phyloP scores from a whole-genome alignment of 139 green algal genomes.

The Dunaliella primolecta region DNA sequence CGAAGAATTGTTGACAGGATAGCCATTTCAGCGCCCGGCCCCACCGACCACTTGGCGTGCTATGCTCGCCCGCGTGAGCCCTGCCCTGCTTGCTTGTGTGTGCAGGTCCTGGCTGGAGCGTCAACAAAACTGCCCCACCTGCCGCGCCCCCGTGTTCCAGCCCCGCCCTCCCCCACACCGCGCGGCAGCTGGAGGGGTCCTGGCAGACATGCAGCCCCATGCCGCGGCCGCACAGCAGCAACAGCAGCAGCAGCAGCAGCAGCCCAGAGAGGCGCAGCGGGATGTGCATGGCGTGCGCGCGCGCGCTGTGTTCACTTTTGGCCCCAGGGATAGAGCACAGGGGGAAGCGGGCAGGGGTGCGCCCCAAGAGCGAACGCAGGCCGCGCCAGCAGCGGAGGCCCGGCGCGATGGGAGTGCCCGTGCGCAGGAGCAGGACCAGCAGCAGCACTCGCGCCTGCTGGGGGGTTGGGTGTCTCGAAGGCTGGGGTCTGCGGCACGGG shows the following conservation, averaged over 20 bases:
- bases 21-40: no score
- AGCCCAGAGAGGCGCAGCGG: not conserved
- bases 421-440: not conserved
- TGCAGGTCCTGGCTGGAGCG: constrained; percentile 92
- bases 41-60: no score
- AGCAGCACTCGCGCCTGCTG: not conserved
- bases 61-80: no score
- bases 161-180: constrained; percentile 1
- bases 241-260: not conserved
- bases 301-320: not conserved
- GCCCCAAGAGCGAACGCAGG: not conserved
- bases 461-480: not conserved
- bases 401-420: no score
- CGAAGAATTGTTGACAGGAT: no score
- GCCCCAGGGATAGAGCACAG: not conserved
- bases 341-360: not conserved
- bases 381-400: not conserved
- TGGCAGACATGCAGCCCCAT: not conserved
- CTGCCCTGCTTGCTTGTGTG: no score
- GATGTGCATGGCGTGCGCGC: not conserved
- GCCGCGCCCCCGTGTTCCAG: constrained; percentile 80
- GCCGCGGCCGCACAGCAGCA: constrained; percentile 17
- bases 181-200: not conserved
- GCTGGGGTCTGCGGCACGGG: not conserved
- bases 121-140: constrained; percentile 97